A percentile compares a stretch with the other conserved stretches of the same genome.
These are phyloP conservation scores for Nemania diffusa DNA, from an alignment of 2,329 filamentous ascomycete genomes.

Conservation along the genomic window DNA sequence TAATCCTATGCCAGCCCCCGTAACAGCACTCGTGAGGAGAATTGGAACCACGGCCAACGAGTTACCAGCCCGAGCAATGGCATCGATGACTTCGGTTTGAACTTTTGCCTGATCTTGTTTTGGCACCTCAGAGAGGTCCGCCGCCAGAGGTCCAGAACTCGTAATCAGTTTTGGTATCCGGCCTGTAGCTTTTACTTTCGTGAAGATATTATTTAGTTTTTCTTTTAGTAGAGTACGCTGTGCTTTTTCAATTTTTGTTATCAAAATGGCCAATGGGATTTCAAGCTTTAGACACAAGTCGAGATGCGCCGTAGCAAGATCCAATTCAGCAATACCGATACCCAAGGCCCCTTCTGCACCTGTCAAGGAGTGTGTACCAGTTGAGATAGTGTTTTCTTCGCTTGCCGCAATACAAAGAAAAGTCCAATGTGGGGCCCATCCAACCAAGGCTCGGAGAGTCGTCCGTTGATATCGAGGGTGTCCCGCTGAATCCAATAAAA, in stretches of 20 bases:
- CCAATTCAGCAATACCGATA: slow-evolving; percentile 66
- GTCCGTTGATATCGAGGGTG: slow-evolving; percentile 90
- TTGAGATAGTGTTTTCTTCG: slow-evolving; percentile 63
- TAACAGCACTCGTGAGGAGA: slow-evolving; percentile 85
- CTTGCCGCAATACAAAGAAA: slow-evolving; percentile 88
- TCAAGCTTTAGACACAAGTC: slow-evolving; percentile 84
- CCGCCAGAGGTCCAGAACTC: slow-evolving; percentile 55
- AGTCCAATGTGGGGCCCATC: slow-evolving; percentile 96
- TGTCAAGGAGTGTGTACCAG: slow-evolving; percentile 58
- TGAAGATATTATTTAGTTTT: slow-evolving; percentile 78
- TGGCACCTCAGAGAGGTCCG: slow-evolving; percentile 68
- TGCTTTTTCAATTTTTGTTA: slow-evolving; percentile 92
- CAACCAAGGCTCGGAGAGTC: slow-evolving; percentile 87
- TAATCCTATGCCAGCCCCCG: slow-evolving; percentile 81
- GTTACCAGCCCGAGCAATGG: slow-evolving; percentile 57
- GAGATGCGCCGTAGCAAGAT: slow-evolving; percentile 82
- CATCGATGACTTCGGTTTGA: slow-evolving; percentile 61
- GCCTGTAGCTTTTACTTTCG: slow-evolving; percentile 79
- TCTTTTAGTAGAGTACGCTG: slow-evolving; percentile 76
- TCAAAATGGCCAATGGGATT: slow-evolving; percentile 80
- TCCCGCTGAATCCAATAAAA: slow-evolving; percentile 91
- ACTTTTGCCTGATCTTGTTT: slow-evolving; percentile 67
- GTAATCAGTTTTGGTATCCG: slow-evolving; percentile 79
- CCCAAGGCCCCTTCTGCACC: slow-evolving; percentile 62
- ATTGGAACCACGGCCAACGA: slow-evolving; percentile 76